Base-by-base conservation (phyloP, 2,329 filamentous ascomycete species). In the Fusarium burgessii region DNA sequence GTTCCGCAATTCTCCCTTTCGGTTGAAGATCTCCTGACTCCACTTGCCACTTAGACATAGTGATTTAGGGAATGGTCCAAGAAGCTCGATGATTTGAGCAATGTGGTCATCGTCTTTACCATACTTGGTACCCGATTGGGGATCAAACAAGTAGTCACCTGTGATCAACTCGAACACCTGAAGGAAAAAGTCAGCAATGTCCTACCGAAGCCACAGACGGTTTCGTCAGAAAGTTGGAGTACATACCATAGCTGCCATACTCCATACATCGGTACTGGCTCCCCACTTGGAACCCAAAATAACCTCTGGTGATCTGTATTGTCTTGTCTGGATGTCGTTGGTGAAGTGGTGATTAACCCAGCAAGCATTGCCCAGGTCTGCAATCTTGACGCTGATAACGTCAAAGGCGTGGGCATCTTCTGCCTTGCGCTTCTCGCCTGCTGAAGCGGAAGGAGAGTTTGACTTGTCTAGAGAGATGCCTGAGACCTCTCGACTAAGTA, bases 81-180 rank as follows among this genome's bases (percentile, higher is more conserved):
- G 90, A 8, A 99, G 88, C 82, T 99, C 96, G 79, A 99, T 98
- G 77, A 99, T 98, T 80, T 99, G 96, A 13, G 96, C 96, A 73
- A 99, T 98, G 83, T 99, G 96, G 79, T 99, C 96, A 83, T 99
- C 96, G 79, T 99, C 96, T 84, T 99, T 99, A 79, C 96, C 96
- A 81, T 99, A 99, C 83, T 98, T 98, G 43, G 95, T 98, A 70
- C 96, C 96, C 2, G 95, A 98, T 82, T 99, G 96, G 0, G 96
- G 96, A 77, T 99, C 96, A 81, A 99, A 99, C 45, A 99, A 90
- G 78, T 99, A 99, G 82, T 99, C 96, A 73, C 96, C 96, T 3
- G 96, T 99, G 74, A 99, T 98, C 46, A 99, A 86, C 81, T 99
- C 96, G 76, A 99, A 99, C 18, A 95, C 92, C 95, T 98, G 46